phyloP scores from a whole-genome alignment of 2,329 filamentous ascomycete species.

The Trichoderma hamatum region DNA sequence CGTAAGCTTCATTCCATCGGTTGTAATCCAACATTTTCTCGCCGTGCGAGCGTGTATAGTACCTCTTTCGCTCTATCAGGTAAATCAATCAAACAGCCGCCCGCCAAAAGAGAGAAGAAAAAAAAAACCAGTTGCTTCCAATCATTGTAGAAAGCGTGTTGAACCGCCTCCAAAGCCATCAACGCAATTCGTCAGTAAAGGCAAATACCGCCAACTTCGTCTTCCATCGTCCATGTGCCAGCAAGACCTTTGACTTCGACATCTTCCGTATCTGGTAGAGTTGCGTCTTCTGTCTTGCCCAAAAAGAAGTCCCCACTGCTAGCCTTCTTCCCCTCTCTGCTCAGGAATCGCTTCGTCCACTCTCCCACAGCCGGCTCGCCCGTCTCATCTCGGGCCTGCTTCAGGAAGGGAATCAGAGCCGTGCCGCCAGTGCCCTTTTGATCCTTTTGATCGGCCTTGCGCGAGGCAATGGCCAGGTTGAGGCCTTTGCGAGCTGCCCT shows the following conservation, averaged over 20 bases:
- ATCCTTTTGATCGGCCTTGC: constrained; percentile 55
- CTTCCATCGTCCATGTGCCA: constrained; percentile 86
- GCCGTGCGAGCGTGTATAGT: neutral
- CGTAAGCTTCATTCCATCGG: neutral
- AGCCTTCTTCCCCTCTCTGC: constrained; percentile 51
- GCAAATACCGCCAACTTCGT: constrained; percentile 69
- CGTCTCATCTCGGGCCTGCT: constrained; percentile 95
- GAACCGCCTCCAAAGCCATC: neutral
- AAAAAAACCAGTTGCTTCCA: neutral
- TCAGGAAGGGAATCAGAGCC: constrained; percentile 90
- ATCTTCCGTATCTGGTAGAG: constrained; percentile 46
- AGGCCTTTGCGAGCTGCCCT: constrained; percentile 52
- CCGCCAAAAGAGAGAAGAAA: neutral
- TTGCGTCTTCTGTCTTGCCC: constrained; percentile 53
- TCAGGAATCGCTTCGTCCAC: constrained; percentile 64
- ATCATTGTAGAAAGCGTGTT: neutral
- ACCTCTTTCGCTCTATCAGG: neutral
- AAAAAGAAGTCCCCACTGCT: constrained; percentile 61
- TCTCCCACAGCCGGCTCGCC: constrained; percentile 81
- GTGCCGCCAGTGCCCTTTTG: constrained; percentile 92
- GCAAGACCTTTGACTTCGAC: constrained; percentile 69
- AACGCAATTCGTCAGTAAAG: constrained; percentile 45
- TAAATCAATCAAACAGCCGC: neutral
- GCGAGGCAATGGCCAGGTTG: constrained; percentile 66
- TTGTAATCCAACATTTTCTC: neutral